phyloP scores from a whole-genome alignment of 78 protist genomes.

The Mantamonas sphyraenae region DNA sequence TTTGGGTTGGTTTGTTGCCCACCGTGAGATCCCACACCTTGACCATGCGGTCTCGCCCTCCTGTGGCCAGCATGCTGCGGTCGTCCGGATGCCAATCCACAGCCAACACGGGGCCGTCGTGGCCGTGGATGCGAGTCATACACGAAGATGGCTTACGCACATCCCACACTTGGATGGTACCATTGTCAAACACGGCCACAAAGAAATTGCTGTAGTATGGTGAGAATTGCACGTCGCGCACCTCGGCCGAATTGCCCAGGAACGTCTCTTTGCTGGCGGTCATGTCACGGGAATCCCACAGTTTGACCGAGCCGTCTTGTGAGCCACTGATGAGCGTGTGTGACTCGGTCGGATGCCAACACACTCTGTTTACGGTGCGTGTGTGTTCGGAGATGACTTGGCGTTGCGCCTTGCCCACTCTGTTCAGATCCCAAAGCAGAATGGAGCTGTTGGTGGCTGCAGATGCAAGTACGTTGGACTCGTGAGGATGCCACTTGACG shows the following conservation, averaged over 20 bases:
- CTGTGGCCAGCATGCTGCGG: conserved; percentile 34
- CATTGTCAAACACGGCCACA: conserved; percentile 67
- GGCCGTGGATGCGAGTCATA: conserved; percentile 36
- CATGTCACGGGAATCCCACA: conserved; percentile 1
- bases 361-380: conserved; percentile 47
- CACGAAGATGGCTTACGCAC: conserved; percentile 29
- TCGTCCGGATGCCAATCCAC: conserved; percentile 68
- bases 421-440: conserved; percentile 48
- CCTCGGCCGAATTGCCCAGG: conserved; percentile 29
- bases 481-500: conserved; percentile 5
- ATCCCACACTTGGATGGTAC: conserved; percentile 62
- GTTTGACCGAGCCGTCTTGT: conserved; percentile 30
- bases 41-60: conserved; percentile 51
- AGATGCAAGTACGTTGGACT: conserved; percentile 41
- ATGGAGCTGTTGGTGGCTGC: conserved; percentile 70
- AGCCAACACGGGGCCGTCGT: conserved; percentile 49
- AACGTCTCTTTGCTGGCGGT: conserved; percentile 18
- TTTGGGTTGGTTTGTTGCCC: not conserved
- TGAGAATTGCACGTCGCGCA: conserved; percentile 60
- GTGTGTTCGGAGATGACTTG: conserved; percentile 32
- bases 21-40: conserved; percentile 34
- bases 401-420: conserved; percentile 30
- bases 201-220: conserved; percentile 26
- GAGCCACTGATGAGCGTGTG: conserved; percentile 41
- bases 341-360: conserved; percentile 29